These are phyloP conservation scores for Saraca asoca DNA, from an alignment of 331 rosid species.

Conservation along the genomic window DNA sequence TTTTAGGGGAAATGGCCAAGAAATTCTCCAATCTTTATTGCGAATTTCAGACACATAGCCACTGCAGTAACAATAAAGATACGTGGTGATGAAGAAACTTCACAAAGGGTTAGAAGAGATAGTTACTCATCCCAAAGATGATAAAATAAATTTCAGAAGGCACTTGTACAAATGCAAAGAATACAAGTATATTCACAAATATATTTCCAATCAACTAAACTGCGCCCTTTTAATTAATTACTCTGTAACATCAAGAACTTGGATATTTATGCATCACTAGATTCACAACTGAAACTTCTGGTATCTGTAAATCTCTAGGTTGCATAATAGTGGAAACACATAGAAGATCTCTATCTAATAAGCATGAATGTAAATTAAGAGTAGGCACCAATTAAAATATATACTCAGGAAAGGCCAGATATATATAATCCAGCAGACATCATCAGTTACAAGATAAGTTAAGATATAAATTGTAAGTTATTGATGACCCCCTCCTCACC, in stretches of 20 bases:
- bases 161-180: not conserved
- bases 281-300: conserved; percentile 5
- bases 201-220: conserved; percentile 23
- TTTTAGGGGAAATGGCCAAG: conserved; percentile 78
- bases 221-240: not conserved
- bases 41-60: conserved; percentile 82
- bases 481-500: not conserved
- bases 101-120: conserved; percentile 29
- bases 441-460: conserved; percentile 20
- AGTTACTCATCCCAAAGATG: conserved; percentile 22
- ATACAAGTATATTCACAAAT: not conserved
- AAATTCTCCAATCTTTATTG: conserved; percentile 72
- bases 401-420: too few relatives aligned
- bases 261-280: conserved; percentile 24
- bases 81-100: conserved; percentile 20
- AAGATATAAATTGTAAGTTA: conserved; percentile 3
- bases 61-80: conserved; percentile 55
- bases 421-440: too few relatives aligned
- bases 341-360: not conserved
- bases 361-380: too few relatives aligned
- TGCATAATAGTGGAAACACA: conserved; percentile 22
- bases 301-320: not conserved
- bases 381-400: too few relatives aligned
- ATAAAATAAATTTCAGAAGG: conserved; percentile 1
- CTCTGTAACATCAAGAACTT: conserved; percentile 14